These are phyloP conservation scores for Tolypocladium nubicola DNA, from an alignment of 2,329 filamentous ascomycete species.

Conservation along the genomic window DNA sequence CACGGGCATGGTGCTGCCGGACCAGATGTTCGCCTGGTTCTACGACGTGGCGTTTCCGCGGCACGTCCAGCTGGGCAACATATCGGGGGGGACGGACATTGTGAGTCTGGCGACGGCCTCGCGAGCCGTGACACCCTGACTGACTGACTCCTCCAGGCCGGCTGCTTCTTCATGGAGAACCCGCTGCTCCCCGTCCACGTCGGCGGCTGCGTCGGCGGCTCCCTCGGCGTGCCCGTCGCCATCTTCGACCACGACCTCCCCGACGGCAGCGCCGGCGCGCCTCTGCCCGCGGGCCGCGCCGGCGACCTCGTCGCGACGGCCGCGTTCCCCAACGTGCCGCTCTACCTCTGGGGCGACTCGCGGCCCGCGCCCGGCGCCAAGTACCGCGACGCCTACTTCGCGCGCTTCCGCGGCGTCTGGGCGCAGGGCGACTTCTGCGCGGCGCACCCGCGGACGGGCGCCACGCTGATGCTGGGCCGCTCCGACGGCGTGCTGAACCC, in stretches of 20 bases:
- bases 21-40: slow-evolving; percentile 71
- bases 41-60: slow-evolving; percentile 60
- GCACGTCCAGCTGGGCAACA: slow-evolving; percentile 58
- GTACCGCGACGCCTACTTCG: slow-evolving; percentile 52
- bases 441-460: slow-evolving; percentile 56
- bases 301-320: slow-evolving; percentile 65
- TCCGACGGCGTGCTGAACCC: slow-evolving; percentile 76
- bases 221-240: slow-evolving; percentile 38
- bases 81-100: slow-evolving; percentile 70
- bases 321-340: slow-evolving; percentile 67
- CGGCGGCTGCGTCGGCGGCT: slow-evolving; percentile 40
- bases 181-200: slow-evolving; percentile 56
- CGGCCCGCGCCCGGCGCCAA: slow-evolving; percentile 37
- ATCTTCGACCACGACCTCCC: slow-evolving; percentile 55
- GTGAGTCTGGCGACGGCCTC: slow-evolving; percentile 36
- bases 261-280: slow-evolving; percentile 27
- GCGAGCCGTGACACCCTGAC: neutral
- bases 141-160: slow-evolving; percentile 24
- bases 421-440: slow-evolving; percentile 74
- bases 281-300: slow-evolving; percentile 47
- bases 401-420: slow-evolving; percentile 59
- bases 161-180: slow-evolving; percentile 55
- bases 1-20: slow-evolving; percentile 74
- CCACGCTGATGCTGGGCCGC: slow-evolving; percentile 56
- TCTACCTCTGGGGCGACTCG: slow-evolving; percentile 52